Base-by-base conservation (phyloP, 2,329 filamentous ascomycete species). In the Zymoseptoria passerinii region DNA sequence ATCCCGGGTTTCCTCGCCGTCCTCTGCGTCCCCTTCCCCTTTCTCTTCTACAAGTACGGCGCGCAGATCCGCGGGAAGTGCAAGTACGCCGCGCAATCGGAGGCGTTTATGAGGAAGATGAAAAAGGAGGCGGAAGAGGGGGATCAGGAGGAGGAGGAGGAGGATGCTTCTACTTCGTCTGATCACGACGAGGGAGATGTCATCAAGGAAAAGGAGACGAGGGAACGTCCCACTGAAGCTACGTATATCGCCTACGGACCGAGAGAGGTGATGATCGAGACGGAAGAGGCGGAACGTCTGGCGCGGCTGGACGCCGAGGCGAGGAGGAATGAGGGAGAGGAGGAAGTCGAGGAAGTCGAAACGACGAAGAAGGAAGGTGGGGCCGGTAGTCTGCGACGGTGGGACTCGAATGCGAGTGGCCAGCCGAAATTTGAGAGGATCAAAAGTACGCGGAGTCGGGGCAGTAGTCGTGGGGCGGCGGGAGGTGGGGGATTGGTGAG, bases 1-100 rank as follows among this genome's bases (percentile, higher is more conserved):
- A 76, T 92, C 13, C 88, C 88, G 0, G 89, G 84, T 0, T 92
- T 92, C 74, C 76, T 92, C 3, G 83, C 87, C 0, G 71, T 91
- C 3, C 80, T 79, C 9, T 91, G 88, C 72, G 76, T 90, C 18
- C 87, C 89, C 0, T 86, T 89, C 67, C 88, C 89, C 0, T 87
- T 88, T 72, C 71, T 92, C 16, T 89, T 92, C 73, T 89, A 88
- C 75, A 84, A 81, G 65, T 64, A 89, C 70, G 88, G 88, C 48
- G 75, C 72, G 6, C 20, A 62, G 28, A 87, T 92, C 65, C 80
- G 88, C 20, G 75, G 79, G 70, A 82, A 78, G 68, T 90, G 87
- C 79, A 85, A 86, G 75, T 91, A 81, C 68, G 83, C 87, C 5
- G 80, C 83, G 8, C 81, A 89, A 72, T 83, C 87, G 6, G 84